Base-by-base conservation (phyloP, 768 basidiomycete species). In the Termitomyces sp. region DNA sequence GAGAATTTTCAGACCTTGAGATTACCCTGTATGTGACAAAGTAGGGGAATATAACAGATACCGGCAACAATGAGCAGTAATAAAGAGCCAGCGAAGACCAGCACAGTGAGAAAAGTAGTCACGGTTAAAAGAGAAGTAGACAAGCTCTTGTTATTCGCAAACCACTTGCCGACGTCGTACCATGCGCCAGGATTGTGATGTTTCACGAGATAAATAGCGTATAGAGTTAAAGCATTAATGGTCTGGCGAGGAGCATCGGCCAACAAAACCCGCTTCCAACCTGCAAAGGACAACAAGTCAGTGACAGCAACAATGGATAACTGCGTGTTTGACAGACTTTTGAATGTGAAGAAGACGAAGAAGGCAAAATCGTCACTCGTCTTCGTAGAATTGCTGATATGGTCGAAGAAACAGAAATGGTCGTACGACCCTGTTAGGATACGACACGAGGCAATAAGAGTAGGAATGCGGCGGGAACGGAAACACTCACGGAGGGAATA, bases 261-360 rank as follows among this genome's bases (percentile, higher is more conserved):
- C 60, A 98, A 74, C 16, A 94, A 72, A 10, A 94, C 72, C n/a
- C 87, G 85, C 72, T 93, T 93, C 91, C 91, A 93, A 68, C 85
- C 89, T 91, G 67, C 14, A 31, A 31, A 27, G 4, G 13, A 20
- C 13, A 39, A 3, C 41, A 20, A 4, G 6, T 53, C 57, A 41
- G 53, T 51, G 7, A 59, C 34, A 39, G 18, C 26, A 13, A 46
- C 18, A n/a, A 49, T 20, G 22, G 10, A 53, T 22, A 9, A 48
- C 12, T 48, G 16, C 18, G 46, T 10, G 12, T 20, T 39, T 9
- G 1, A 76, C 86, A 54, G 59, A 92, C 96, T 96, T 80, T 99
- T 99, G 83, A 99, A 98, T 0, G 90, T 90, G 74, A 99, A 99
- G 84, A 98, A 99, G 68, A 98, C 84, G 73, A 97, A 99, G 80